These are phyloP conservation scores for Rhodotorula sp. DNA, from an alignment of 1,284 basidiomycete species.

Conservation along the genomic window DNA sequence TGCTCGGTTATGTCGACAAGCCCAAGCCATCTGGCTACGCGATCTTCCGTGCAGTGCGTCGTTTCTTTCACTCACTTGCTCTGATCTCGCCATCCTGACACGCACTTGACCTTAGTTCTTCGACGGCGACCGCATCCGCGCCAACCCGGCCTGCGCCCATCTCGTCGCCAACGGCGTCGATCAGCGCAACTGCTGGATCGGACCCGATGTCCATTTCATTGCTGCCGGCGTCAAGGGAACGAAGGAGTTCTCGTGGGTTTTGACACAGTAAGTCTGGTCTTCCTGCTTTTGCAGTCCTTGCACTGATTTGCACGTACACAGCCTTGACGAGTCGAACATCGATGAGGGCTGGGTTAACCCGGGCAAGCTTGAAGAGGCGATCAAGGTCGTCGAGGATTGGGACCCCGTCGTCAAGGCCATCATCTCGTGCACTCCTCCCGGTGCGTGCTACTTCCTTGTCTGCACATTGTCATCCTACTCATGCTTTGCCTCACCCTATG, in stretches of 20 bases:
- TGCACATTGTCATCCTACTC: constrained; percentile 37
- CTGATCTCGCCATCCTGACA: background rate
- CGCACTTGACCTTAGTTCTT: constrained; percentile 7
- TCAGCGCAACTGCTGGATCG: constrained; percentile 38
- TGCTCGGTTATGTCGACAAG: constrained; percentile 29
- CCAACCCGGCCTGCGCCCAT: constrained; percentile 3
- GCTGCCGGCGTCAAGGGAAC: constrained; percentile 41
- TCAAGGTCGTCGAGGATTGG: constrained; percentile 47
- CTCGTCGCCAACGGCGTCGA: constrained; percentile 17
- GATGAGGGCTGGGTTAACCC: constrained; percentile 20
- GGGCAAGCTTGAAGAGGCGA: constrained; percentile 47
- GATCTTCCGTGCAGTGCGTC: constrained; percentile 14
- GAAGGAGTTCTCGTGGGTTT: constrained; percentile 44
- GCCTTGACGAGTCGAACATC: background rate
- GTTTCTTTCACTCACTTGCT: too few species aligned
- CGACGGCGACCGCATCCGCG: constrained; percentile 39
- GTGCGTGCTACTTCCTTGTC: constrained; percentile 38
- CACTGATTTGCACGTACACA: background rate
- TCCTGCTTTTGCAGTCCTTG: background rate
- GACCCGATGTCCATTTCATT: constrained; percentile 48
- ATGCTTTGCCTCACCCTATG: constrained; percentile 26
- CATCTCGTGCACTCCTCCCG: constrained; percentile 6
- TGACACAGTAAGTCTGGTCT: constrained; percentile 38
- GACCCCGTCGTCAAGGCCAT: constrained; percentile 39
- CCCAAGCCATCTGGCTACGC: constrained; percentile 31